Evolutionary conservation across 1,139 yeast species (phyloP), one percentile per base, ranked within the genome.

Genomic region (Kluyveromyces sp.): DNA sequence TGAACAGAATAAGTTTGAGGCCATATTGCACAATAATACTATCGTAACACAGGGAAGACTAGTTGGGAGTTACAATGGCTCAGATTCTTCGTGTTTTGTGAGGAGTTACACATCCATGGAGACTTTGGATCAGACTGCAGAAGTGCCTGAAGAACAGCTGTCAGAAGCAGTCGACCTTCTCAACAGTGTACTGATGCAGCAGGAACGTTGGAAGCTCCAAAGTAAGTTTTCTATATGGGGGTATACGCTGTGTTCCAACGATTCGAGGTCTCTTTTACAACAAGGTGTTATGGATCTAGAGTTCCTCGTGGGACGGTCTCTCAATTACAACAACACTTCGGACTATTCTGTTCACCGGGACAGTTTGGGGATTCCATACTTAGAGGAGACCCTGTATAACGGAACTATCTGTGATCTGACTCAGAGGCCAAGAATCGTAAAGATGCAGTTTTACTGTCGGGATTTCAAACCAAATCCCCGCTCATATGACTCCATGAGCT

Each of bases 391-490:
- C 1, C 63, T 83, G 12, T 67, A 64, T 1, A 66, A 71, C 46
- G 97, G 97, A 1, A 76, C 78, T 3, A 53, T 71, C 1, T 89
- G 97, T 65, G 95, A 85, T 56, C 57, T 83, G 40, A 85, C 94
- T 0, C 74, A 74, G 0, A 64, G 68, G 33, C 81, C 80, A 3
- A 71, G 96, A 47, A 64, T 73, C 1, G 68, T 80, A 1, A 85
- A 82, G 44, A 65, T 89, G 3, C 76, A 77, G 41, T 87, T 82
- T 57, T 68, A 73, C 30, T 89, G 97, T 62, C 80, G 79, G 50
- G 70, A 74, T 0, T 55, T 58, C 26, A 22, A 22, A 9, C 26
- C 26, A 22, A 22, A 22, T 22, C 26, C 26, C 9, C 9, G 6
- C 26, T 22, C 26, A 6, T 9, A 22, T 22, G 26, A 22, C 26